A percentile compares a stretch with the other conserved stretches of the same genome.
phyloP scores from a whole-genome alignment of 148 eudicot species.

The Fallopia convolvulus region DNA sequence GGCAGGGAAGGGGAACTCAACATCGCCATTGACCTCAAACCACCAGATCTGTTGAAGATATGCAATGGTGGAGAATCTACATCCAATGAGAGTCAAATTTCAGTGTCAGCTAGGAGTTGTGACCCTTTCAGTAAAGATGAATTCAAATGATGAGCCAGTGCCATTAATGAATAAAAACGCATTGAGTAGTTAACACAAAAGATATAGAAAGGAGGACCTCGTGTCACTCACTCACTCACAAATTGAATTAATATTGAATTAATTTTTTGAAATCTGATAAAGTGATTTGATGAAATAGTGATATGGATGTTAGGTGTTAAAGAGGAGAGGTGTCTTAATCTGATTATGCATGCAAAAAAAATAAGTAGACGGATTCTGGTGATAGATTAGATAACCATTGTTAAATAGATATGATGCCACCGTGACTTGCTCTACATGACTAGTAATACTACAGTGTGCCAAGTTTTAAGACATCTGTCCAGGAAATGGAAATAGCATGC shows the following conservation, averaged over 20 bases:
- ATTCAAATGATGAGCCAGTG: not conserved
- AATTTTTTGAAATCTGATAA: not conserved
- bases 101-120: not conserved
- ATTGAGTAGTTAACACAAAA: not conserved
- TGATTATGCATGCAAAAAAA: not conserved
- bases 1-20: conserved; percentile 15
- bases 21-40: conserved; percentile 16
- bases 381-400: not conserved
- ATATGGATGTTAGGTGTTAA: not conserved
- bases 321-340: not conserved
- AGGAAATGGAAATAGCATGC: not conserved
- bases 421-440: no score
- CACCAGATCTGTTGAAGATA: conserved; percentile 20
- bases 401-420: not conserved
- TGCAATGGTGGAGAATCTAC: conserved; percentile 13
- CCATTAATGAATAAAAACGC: not conserved
- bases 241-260: no score
- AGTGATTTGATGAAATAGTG: not conserved
- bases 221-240: not conserved
- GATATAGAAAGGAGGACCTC: not conserved
- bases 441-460: not conserved
- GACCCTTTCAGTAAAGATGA: not conserved
- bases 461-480: not conserved
- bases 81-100: not conserved
- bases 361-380: not conserved